Evolutionary conservation across 2,329 filamentous ascomycete genomes (phyloP).

Genomic region (Penicillium olsonii): DNA sequence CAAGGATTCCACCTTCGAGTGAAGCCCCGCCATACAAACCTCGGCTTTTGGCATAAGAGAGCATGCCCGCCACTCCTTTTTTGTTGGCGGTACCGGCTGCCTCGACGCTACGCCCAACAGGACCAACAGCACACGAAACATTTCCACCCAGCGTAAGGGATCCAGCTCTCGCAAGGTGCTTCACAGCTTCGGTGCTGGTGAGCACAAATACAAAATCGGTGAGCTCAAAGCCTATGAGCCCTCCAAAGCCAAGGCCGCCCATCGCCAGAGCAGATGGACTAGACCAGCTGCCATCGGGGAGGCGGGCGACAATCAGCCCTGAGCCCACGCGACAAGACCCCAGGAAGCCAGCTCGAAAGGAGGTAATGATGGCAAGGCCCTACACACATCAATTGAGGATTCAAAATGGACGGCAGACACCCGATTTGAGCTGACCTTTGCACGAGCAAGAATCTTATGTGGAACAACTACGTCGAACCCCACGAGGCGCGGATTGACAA

Average conservation of each 20-base stretch:
- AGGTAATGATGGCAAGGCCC: slow-evolving; percentile 50
- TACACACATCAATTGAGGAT: slow-evolving; percentile 79
- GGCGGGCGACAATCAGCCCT: slow-evolving; percentile 48
- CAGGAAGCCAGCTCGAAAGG: slow-evolving; percentile 48
- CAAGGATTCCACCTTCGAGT: slow-evolving; percentile 83
- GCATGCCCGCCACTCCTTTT: slow-evolving; percentile 82
- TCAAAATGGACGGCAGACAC: slow-evolving; percentile 59
- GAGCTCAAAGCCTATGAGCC: slow-evolving; percentile 49
- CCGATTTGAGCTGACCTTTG: not conserved
- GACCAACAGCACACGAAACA: slow-evolving; percentile 88
- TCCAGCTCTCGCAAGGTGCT: slow-evolving; percentile 85
- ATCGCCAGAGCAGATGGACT: slow-evolving; percentile 49
- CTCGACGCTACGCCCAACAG: slow-evolving; percentile 83
- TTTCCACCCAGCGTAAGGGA: slow-evolving; percentile 90
- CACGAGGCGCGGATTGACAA: slow-evolving; percentile 85
- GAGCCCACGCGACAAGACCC: slow-evolving; percentile 50
- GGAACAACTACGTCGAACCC: slow-evolving; percentile 74
- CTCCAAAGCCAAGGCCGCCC: slow-evolving; percentile 46
- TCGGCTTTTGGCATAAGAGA: slow-evolving; percentile 96
- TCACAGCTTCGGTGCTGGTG: slow-evolving; percentile 82
- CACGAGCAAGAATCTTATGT: not conserved
- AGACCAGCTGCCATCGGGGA: slow-evolving; percentile 49
- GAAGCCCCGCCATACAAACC: slow-evolving; percentile 92
- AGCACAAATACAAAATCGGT: slow-evolving; percentile 89
- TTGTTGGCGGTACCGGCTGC: slow-evolving; percentile 86